phyloP scores from a whole-genome alignment of 2,329 filamentous ascomycete species.

The Pseudogymnoascus sp. region DNA sequence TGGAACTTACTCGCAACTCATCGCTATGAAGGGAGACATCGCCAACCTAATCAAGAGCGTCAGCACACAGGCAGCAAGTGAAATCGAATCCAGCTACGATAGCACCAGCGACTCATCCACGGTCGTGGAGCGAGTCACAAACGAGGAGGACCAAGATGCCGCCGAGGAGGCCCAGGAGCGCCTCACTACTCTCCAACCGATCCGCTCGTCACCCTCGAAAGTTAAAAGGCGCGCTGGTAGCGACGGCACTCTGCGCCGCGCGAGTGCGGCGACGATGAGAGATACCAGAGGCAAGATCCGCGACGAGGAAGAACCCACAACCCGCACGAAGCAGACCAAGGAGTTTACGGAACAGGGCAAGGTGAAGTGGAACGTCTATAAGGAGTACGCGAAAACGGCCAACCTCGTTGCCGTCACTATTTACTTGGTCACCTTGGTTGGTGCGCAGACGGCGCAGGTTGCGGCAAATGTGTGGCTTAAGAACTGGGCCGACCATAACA shows the following conservation, averaged over 20 bases:
- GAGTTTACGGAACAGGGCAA: slow-evolving; percentile 91
- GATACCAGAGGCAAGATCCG: slow-evolving; percentile 74
- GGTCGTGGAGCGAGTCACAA: slow-evolving; percentile 41
- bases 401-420: slow-evolving; percentile 75
- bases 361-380: slow-evolving; percentile 94
- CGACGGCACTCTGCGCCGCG: slow-evolving; percentile 72
- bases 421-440: slow-evolving; percentile 68
- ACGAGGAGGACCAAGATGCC: slow-evolving; percentile 48
- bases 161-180: slow-evolving; percentile 72
- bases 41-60: slow-evolving; percentile 73
- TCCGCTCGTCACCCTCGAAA: slow-evolving; percentile 42
- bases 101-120: slow-evolving; percentile 49
- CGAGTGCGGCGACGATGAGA: slow-evolving; percentile 83
- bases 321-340: slow-evolving; percentile 74
- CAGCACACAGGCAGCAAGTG: slow-evolving; percentile 41
- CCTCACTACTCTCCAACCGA: slow-evolving; percentile 66
- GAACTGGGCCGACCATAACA: slow-evolving; percentile 78
- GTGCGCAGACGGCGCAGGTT: slow-evolving; percentile 73
- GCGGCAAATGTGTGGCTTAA: slow-evolving; percentile 89
- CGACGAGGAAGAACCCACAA: slow-evolving; percentile 68
- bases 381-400: slow-evolving; percentile 89
- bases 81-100: slow-evolving; percentile 37
- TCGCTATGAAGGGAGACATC: slow-evolving; percentile 90
- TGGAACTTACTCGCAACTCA: slow-evolving; percentile 81
- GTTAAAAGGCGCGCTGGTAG: slow-evolving; percentile 58